phyloP scores from a whole-genome alignment of 805 yeast genomes.

The Yueomyces sinensis region DNA sequence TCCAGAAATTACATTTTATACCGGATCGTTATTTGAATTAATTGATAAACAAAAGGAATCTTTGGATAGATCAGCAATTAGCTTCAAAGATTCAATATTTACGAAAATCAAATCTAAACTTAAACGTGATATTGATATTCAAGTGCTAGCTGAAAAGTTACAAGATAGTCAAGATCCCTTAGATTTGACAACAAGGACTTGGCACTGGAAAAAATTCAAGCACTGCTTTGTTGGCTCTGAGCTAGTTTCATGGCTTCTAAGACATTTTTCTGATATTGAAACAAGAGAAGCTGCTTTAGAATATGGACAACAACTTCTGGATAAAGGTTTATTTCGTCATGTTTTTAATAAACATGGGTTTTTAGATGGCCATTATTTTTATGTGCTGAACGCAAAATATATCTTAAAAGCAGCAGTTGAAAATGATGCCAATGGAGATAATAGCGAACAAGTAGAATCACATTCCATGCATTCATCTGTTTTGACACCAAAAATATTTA shows the following conservation, averaged over 20 bases:
- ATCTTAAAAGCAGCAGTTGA: conserved; percentile 8
- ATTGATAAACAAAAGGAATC: conserved; percentile 38
- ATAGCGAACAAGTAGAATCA: conserved; percentile 3
- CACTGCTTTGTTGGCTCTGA: conserved; percentile 80
- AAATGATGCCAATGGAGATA: background rate
- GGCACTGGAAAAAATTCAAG: conserved; percentile 78
- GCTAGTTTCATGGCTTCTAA: conserved; percentile 72
- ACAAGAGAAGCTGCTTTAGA: conserved; percentile 72
- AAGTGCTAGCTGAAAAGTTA: conserved; percentile 47
- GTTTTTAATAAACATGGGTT: conserved; percentile 76
- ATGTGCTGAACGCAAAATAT: conserved; percentile 50
- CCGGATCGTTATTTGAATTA: conserved; percentile 67
- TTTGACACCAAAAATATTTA: conserved; percentile 1
- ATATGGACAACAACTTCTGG: conserved; percentile 71
- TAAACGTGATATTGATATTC: conserved; percentile 35
- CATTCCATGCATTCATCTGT: conserved; percentile 1
- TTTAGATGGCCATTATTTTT: conserved; percentile 87
- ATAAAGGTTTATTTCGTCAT: conserved; percentile 58
- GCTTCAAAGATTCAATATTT: conserved; percentile 27
- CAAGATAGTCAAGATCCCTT: conserved; percentile 51
- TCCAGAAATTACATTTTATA: conserved; percentile 76
- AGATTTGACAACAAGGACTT: conserved; percentile 59
- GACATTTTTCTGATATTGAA: conserved; percentile 65
- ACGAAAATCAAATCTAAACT: conserved; percentile 25
- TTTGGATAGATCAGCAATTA: conserved; percentile 19